Evolutionary conservation across 768 basidiomycete genomes (phyloP).

Genomic region (Pulveroboletus sp.): DNA sequence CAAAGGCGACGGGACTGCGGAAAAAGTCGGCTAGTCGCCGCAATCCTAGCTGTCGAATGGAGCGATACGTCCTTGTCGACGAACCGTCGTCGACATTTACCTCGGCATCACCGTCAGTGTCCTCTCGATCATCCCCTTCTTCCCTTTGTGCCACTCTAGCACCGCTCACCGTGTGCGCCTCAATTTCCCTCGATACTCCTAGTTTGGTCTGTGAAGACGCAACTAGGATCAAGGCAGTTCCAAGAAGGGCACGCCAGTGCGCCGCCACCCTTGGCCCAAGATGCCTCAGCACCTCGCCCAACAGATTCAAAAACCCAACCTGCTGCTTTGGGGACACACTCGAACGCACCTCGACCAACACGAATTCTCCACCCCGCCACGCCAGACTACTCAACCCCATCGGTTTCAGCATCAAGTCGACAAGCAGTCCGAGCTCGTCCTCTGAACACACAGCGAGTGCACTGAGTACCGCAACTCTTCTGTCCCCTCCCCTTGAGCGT

Average conservation of each 20-base stretch:
- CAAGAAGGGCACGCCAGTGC: conserved; percentile 75
- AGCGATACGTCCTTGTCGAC: conserved; percentile 40
- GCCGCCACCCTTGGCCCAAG: conserved; percentile 65
- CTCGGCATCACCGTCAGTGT: conserved; percentile 33
- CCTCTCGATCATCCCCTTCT: conserved; percentile 36
- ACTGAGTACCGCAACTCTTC: conserved; percentile 70
- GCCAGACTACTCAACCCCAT: conserved; percentile 38
- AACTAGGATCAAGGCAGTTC: conserved; percentile 60
- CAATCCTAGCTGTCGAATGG: conserved; percentile 76
- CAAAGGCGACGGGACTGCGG: conserved; percentile 63
- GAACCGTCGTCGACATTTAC: conserved; percentile 28
- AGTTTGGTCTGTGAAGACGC: conserved; percentile 60
- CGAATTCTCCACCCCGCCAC: conserved; percentile 27
- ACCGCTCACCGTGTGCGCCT: conserved; percentile 18
- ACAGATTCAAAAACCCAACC: conserved; percentile 77
- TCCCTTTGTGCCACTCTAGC: conserved; percentile 24
- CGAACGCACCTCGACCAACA: conserved; percentile 24
- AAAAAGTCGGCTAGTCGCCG: conserved; percentile 89
- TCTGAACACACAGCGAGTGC: conserved; percentile 65
- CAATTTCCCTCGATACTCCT: conserved; percentile 24
- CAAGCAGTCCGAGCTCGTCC: conserved; percentile 68
- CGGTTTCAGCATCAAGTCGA: conserved; percentile 84
- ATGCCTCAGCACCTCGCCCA: conserved; percentile 79
- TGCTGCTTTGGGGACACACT: conserved; percentile 59
- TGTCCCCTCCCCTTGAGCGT: conserved; percentile 56